phyloP scores from a whole-genome alignment of 805 yeast genomes.

The Nakazawaea ambrosiae region DNA sequence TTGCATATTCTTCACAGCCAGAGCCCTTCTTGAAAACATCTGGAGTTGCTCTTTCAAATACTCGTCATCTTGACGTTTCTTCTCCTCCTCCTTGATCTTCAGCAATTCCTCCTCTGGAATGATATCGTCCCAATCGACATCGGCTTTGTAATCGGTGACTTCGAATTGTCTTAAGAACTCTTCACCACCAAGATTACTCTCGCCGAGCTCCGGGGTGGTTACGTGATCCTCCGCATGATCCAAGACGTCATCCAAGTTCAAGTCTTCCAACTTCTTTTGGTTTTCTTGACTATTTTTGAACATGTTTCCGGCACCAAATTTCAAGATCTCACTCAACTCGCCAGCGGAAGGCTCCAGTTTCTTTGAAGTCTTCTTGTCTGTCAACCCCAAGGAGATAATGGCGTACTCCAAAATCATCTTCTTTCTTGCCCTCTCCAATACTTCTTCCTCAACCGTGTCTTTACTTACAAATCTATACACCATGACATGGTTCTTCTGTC shows the following conservation, averaged over 20 bases:
- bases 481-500: slow-evolving; percentile 98
- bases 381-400: slow-evolving; percentile 90
- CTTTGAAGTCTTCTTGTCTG: slow-evolving; percentile 56
- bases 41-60: slow-evolving; percentile 85
- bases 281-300: slow-evolving; percentile 83
- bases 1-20: slow-evolving; percentile 58
- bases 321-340: slow-evolving; percentile 86
- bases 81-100: slow-evolving; percentile 86
- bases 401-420: slow-evolving; percentile 99
- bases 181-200: slow-evolving; percentile 96
- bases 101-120: slow-evolving; percentile 91
- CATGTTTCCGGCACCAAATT: slow-evolving; percentile 98
- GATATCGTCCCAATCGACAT: slow-evolving; percentile 98
- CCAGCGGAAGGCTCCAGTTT: slow-evolving; percentile 73
- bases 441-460: slow-evolving; percentile 97
- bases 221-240: slow-evolving; percentile 96
- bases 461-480: slow-evolving; percentile 97
- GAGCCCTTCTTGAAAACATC: slow-evolving; percentile 74
- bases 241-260: slow-evolving; percentile 92
- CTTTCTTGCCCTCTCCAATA: slow-evolving; percentile 91
- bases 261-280: slow-evolving; percentile 90
- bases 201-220: slow-evolving; percentile 94
- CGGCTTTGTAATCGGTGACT: slow-evolving; percentile 97
- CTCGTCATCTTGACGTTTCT: slow-evolving; percentile 77
- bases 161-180: slow-evolving; percentile 96